phyloP scores from a whole-genome alignment of 1,284 basidiomycete genomes.

The Leccinum subfulvum region DNA sequence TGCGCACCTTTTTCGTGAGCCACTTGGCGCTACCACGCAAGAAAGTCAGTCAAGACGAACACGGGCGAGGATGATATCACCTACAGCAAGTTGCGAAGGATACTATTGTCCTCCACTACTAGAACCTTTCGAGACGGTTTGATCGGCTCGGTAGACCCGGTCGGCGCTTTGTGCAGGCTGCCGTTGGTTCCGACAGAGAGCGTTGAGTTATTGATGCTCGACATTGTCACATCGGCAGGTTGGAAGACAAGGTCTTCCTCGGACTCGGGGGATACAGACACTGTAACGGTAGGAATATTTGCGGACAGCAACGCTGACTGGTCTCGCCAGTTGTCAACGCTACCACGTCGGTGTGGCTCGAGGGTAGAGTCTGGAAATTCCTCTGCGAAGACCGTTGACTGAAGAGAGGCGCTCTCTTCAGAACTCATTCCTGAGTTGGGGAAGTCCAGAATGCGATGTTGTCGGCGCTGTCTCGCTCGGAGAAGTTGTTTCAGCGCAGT shows the following conservation, averaged over 20 bases:
- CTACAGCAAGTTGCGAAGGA: slow-evolving; percentile 72
- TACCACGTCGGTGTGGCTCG: slow-evolving; percentile 24
- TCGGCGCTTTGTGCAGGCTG: slow-evolving; percentile 58
- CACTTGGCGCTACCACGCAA: slow-evolving; percentile 64
- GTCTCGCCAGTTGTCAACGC: slow-evolving; percentile 27
- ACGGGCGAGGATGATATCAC: slow-evolving; percentile 19
- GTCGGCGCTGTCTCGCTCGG: slow-evolving; percentile 45
- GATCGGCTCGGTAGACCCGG: slow-evolving; percentile 44
- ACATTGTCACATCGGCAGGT: slow-evolving; percentile 2
- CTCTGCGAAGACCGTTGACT: slow-evolving; percentile 31
- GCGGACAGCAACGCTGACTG: slow-evolving; percentile 16
- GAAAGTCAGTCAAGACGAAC: slow-evolving; percentile 18
- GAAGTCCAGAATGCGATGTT: slow-evolving; percentile 23
- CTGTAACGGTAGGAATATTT: slow-evolving; percentile 13
- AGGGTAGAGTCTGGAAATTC: slow-evolving; percentile 19
- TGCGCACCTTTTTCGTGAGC: slow-evolving; percentile 65
- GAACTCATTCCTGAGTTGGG: slow-evolving; percentile 19
- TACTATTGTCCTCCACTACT: slow-evolving; percentile 83
- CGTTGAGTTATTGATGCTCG: slow-evolving; percentile 37
- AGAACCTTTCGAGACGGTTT: slow-evolving; percentile 57
- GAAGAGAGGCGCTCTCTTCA: slow-evolving; percentile 31
- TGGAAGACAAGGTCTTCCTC: slow-evolving; percentile 24
- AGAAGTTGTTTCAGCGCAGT: slow-evolving; percentile 70
- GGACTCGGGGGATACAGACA: slow-evolving; percentile 23
- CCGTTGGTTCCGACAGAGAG: slow-evolving; percentile 59